Percentiles rank a stretch among this genome's conserved stretches.
phyloP scores from a whole-genome alignment of 305 asterid genomes.

The Solanum hybrid region DNA sequence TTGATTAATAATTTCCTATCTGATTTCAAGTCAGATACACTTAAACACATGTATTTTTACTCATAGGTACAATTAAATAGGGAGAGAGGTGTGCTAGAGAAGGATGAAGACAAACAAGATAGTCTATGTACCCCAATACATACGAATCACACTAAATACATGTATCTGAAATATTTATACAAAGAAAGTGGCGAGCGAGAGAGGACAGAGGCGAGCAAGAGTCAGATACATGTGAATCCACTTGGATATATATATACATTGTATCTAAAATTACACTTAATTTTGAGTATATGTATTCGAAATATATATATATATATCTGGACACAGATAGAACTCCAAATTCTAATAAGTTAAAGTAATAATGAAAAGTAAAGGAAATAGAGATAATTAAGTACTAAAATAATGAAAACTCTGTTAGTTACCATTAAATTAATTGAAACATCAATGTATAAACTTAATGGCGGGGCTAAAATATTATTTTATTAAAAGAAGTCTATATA shows the following conservation, averaged over 20 bases:
- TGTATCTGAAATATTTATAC: no score
- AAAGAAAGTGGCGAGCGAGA: not conserved
- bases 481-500: not conserved
- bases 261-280: not conserved
- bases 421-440: not conserved
- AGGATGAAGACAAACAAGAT: not conserved
- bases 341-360: no score
- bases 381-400: no score
- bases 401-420: not conserved
- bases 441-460: not conserved
- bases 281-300: not conserved
- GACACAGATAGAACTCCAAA: no score
- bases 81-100: not conserved
- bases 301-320: no score
- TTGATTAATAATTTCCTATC: no score
- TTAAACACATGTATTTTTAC: no score
- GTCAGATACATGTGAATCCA: not conserved
- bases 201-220: not conserved
- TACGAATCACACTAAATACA: no score
- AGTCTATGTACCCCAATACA: rapidly evolving
- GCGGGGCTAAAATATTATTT: not conserved
- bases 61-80: no score
- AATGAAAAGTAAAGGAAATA: no score
- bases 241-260: not conserved
- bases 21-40: not conserved